Evolutionary conservation across 495 filamentous ascomycete genomes (phyloP).

Genomic region (Neurospora sp.): DNA sequence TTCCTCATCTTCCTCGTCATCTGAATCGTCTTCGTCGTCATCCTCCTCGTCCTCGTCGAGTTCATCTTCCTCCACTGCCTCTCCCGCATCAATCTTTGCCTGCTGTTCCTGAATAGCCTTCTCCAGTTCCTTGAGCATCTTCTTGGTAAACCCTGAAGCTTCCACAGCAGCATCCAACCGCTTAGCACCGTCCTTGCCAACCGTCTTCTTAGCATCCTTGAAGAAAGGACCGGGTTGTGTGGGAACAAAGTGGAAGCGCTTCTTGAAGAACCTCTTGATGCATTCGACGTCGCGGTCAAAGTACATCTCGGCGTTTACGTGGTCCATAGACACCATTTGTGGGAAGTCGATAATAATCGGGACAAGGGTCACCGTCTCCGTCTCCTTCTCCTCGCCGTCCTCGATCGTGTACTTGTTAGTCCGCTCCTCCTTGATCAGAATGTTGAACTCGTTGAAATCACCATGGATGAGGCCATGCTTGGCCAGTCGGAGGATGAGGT

Average conservation of each 20-base stretch:
- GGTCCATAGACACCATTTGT: constrained; percentile 95
- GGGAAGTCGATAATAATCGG: constrained; percentile 96
- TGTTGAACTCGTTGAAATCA: constrained; percentile 99
- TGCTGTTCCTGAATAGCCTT: constrained; percentile 67
- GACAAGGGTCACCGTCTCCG: constrained; percentile 27
- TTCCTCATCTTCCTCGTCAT: background rate
- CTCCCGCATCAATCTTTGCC: constrained; percentile 20
- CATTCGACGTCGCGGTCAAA: constrained; percentile 93
- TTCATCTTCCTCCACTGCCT: constrained; percentile 21
- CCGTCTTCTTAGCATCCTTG: constrained; percentile 65
- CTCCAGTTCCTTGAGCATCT: constrained; percentile 89
- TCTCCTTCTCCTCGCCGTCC: constrained; percentile 12
- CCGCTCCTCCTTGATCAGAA: constrained; percentile 69
- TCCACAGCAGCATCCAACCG: constrained; percentile 81
- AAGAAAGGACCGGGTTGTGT: constrained; percentile 79
- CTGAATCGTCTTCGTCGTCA: background rate
- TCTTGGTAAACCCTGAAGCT: constrained; percentile 89
- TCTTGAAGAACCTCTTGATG: constrained; percentile 84
- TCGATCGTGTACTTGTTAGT: background rate
- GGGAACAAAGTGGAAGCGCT: constrained; percentile 77
- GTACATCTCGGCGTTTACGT: constrained; percentile 85
- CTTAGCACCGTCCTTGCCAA: constrained; percentile 51
- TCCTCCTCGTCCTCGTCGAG: constrained; percentile 8
- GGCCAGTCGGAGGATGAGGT: constrained; percentile 77
- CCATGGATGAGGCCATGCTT: constrained; percentile 87